Conservation (phyloP, 257 asterid genomes). For the Datura wrightii region DNA sequence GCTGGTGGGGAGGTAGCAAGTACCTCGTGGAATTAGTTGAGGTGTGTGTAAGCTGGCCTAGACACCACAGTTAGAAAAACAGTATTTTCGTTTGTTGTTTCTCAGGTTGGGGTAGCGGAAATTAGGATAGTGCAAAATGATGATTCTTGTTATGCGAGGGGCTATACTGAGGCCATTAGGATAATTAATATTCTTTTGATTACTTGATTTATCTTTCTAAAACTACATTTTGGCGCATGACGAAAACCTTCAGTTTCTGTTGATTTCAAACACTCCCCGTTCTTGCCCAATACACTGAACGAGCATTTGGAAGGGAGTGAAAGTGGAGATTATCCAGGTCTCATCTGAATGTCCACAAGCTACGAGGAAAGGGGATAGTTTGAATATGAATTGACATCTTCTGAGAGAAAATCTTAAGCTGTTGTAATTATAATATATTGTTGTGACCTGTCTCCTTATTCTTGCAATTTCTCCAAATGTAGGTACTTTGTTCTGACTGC, state of each 20-base stretch:
- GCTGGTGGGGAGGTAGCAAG: background rate
- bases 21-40: background rate
- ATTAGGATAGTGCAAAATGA: background rate
- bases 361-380: background rate
- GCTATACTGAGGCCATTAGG: background rate
- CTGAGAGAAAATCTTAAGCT: constrained; percentile 14
- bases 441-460: constrained; percentile 36
- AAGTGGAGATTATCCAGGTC: background rate
- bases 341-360: background rate
- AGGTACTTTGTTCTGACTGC: constrained; percentile 93
- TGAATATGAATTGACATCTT: background rate
- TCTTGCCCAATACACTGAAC: background rate
- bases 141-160: background rate
- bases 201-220: constrained; percentile 14
- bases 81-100: background rate
- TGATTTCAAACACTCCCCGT: background rate
- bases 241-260: constrained; percentile 12
- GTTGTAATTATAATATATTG: constrained; percentile 16
- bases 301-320: constrained; percentile 13
- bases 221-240: background rate
- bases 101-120: background rate
- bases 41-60: background rate
- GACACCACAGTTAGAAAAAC: no score
- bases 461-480: constrained; percentile 46
- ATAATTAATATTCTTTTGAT: background rate